phyloP scores from a whole-genome alignment of 2,329 filamentous ascomycete genomes.

The Sporothrix euskadiensis region DNA sequence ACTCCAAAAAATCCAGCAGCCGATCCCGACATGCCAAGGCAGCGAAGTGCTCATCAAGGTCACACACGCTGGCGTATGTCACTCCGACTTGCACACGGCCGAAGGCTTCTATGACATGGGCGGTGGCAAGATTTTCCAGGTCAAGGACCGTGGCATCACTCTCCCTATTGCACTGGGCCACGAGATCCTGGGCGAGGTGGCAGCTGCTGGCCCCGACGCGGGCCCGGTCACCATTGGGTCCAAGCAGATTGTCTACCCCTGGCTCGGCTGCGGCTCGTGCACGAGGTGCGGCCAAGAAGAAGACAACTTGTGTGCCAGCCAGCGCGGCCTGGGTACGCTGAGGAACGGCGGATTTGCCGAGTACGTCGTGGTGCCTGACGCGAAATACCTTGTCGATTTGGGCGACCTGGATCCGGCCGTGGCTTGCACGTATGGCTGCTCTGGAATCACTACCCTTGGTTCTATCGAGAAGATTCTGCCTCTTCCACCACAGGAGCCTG shows the following conservation, averaged over 20 bases:
- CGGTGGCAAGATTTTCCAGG: conserved; percentile 20
- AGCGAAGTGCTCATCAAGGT: conserved; percentile 23
- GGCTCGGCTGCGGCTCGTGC: conserved; percentile 25
- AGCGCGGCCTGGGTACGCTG: conserved; percentile 26
- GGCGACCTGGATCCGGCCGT: conserved; percentile 26
- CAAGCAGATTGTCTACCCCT: conserved; percentile 28
- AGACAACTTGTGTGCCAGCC: conserved; percentile 27
- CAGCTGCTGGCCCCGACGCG: conserved; percentile 20
- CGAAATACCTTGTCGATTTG: conserved; percentile 25
- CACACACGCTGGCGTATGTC: conserved; percentile 27
- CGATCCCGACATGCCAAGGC: conserved; percentile 7
- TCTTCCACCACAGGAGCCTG: conserved; percentile 23
- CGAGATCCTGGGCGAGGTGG: conserved; percentile 27
- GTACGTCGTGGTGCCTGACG: conserved; percentile 27
- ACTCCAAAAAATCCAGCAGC: conserved; percentile 22
- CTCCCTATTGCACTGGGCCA: conserved; percentile 26
- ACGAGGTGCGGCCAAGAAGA: conserved; percentile 26
- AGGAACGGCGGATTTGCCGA: conserved; percentile 28
- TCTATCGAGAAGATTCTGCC: conserved; percentile 26
- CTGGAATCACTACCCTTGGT: conserved; percentile 28
- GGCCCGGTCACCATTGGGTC: conserved; percentile 3
- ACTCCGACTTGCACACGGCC: conserved; percentile 27
- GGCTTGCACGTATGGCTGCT: conserved; percentile 28
- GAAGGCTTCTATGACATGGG: conserved; percentile 29
- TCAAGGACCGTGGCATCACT: conserved; percentile 28